Base-by-base conservation (phyloP, 306 rosid genomes). In the Lagenaria siceraria region DNA sequence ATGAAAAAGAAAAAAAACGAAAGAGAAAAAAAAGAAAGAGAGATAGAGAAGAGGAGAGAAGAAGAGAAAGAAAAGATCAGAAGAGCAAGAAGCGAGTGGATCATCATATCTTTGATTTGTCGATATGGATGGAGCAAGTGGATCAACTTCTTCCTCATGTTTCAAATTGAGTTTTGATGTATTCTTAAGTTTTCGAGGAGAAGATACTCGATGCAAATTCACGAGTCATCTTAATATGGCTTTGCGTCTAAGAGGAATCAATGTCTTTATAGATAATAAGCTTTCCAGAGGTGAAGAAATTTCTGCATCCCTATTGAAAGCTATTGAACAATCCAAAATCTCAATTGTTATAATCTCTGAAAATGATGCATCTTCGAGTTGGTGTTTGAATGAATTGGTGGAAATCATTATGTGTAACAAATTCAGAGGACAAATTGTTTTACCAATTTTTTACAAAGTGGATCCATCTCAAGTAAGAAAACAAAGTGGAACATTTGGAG, bases 201-300 rank as follows among this genome's bases (percentile, higher is more conserved):
- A n/a, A n/a, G n/a, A n/a, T n/a, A n/a, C 48, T 42, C 48, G 29
- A 8, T 56, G 5, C 62, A 56, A 22, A 12, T 56, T 56, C 31
- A 56, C 62, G 1, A 56, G 62, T 56, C 62, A 56, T 56, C 62
- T 56, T 56, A 2, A 56, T 22, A 56, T 56, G 62, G 62, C 62
- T 56, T 56, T 56, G 24, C 14, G 62, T n/a, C 25, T 22, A 56
- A 56, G 14, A 22, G 66, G 66, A 35, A 55, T 75, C 66, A 33
- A 75, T 13, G 40, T 61, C 8, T 75, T 75, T 29, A 75, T 10
- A 15, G 78, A 75, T 35, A 10, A 75, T 21, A 52, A 25, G 12
- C 70, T 76, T 12, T 18, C 7, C 6, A 58, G 79, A 36, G 79
- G 79, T 22, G 56, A 59, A 40, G 79, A 76, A 12, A 40, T 76